These are phyloP conservation scores for Sarocladium brachiariae DNA, from an alignment of 2,329 filamentous ascomycete species.

Conservation along the genomic window DNA sequence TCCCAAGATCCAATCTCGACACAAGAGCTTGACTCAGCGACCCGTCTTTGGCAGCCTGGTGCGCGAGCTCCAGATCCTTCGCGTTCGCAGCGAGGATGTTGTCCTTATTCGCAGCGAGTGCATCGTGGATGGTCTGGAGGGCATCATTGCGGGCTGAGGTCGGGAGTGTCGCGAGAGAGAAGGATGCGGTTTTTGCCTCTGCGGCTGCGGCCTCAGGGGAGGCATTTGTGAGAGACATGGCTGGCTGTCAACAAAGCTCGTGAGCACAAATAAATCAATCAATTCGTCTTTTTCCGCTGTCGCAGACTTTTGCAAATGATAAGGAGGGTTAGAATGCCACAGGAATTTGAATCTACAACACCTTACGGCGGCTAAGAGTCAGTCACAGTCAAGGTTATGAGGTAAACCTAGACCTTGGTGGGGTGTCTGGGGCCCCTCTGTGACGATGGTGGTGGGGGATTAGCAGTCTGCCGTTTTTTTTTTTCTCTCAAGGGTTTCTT, in stretches of 20 bases:
- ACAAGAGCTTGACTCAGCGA: conserved; percentile 74
- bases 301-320: no score
- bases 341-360: no score
- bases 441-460: conserved; percentile 4
- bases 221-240: conserved; percentile 86
- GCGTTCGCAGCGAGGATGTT: conserved; percentile 83
- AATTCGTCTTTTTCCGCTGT: no score
- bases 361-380: no score
- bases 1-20: conserved; percentile 78
- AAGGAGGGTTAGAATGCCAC: no score
- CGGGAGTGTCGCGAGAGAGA: conserved; percentile 73
- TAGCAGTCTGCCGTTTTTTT: conserved; percentile 1
- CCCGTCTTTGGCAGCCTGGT: conserved; percentile 66
- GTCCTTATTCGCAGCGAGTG: conserved; percentile 62
- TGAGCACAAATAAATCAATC: no score
- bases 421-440: no score
- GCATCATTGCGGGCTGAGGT: conserved; percentile 74
- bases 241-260: no score
- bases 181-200: conserved; percentile 74
- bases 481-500: no score
- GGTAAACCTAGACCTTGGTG: no score
- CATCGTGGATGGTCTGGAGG: conserved; percentile 72
- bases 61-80: conserved; percentile 69
- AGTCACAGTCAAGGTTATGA: no score
- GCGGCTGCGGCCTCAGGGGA: conserved; percentile 70